These are phyloP conservation scores for Raphanus sativus DNA, from an alignment of 345 rosid genomes.

Conservation along the genomic window DNA sequence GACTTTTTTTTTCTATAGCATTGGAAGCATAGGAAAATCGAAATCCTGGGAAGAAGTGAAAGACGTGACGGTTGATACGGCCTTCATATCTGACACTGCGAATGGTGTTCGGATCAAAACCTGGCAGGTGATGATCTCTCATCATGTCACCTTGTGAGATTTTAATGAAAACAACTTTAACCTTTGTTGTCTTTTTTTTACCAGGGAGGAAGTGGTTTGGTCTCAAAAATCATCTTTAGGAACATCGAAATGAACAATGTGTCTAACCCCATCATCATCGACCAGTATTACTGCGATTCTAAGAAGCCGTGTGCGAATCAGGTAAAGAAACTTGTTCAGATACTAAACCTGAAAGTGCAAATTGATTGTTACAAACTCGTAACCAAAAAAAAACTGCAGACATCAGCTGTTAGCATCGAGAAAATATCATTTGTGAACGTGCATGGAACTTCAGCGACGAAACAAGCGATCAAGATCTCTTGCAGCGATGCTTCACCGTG, in stretches of 20 bases:
- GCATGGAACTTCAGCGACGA: slow-evolving; percentile 75
- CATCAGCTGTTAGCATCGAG: slow-evolving; percentile 52
- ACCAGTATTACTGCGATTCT: slow-evolving; percentile 90
- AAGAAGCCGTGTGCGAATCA: slow-evolving; percentile 69
- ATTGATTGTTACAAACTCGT: slow-evolving; percentile 2
- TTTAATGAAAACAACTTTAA: background rate
- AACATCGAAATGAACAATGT: slow-evolving; percentile 73
- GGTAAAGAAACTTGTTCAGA: slow-evolving; percentile 43
- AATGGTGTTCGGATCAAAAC: slow-evolving; percentile 93
- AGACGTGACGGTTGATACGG: slow-evolving; percentile 60
- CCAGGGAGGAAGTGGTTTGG: slow-evolving; percentile 87
- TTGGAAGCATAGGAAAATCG: slow-evolving; percentile 87
- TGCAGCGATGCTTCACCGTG: slow-evolving; percentile 53
- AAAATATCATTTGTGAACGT: slow-evolving; percentile 59
- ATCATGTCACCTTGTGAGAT: background rate
- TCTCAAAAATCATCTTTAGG: slow-evolving; percentile 55
- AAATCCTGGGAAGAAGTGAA: slow-evolving; percentile 57
- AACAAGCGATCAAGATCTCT: slow-evolving; percentile 63
- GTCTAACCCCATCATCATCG: slow-evolving; percentile 76
- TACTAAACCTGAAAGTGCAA: background rate
- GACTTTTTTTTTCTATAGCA: slow-evolving; percentile 42
- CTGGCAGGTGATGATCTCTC: slow-evolving; percentile 70
- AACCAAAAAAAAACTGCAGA: slow-evolving; percentile 50
- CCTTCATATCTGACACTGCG: slow-evolving; percentile 58
- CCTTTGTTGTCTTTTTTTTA: slow-evolving; percentile 8